Base-by-base conservation (phyloP, 257 asterid species). In the Jasminum sambac region DNA sequence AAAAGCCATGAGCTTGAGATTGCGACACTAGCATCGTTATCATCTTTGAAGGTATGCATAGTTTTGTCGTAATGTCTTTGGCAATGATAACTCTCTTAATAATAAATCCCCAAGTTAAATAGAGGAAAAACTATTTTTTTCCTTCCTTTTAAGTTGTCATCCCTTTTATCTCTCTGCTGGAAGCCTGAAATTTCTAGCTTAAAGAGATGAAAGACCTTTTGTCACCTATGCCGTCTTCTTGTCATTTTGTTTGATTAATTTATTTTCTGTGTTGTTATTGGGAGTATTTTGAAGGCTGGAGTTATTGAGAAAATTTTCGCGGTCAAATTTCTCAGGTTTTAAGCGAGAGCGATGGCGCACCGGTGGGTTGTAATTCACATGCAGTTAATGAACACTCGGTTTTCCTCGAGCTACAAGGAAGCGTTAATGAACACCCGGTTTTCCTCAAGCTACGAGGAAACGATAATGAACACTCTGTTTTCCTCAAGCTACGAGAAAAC, bases 341-440 rank as follows among this genome's bases (percentile, higher is more conserved):
- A 64, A 80, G 78, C 6, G 90, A 87, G 79, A 69, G 40, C 5
- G 95, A 89, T 19, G 86, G 67, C 55, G 85, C 79, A 17, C 97
- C 98, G 46, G 82, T 82, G 77, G 88, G 92, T 46, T 93, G 96
- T 78, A 76, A 72, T 48, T 87, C 84, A 16, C 80, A 77, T 6
- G 87, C 87, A 61, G 87, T 93, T 24, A 82, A 86, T 42, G 94
- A 89, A 75, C 82, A 90, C 78, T 5, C n/a, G n/a, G 92, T 89
- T 2, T 86, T 72, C 80, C 89, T 93, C 11, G 79, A 87, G 67
- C 82, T 74, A 34, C 73, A 72, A 43, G 94, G 92, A 48, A 88
- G 88, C 64, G 89, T 94, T 26, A 83, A 86, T 44, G 95, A 89
- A 76, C 83, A 91, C 34, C 76, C 91, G 0, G 93, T 89, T 2